A percentile compares a stretch with the other conserved stretches of the same genome.
Conservation (phyloP, 2,329 filamentous ascomycete species). For the Venturia asperata region DNA sequence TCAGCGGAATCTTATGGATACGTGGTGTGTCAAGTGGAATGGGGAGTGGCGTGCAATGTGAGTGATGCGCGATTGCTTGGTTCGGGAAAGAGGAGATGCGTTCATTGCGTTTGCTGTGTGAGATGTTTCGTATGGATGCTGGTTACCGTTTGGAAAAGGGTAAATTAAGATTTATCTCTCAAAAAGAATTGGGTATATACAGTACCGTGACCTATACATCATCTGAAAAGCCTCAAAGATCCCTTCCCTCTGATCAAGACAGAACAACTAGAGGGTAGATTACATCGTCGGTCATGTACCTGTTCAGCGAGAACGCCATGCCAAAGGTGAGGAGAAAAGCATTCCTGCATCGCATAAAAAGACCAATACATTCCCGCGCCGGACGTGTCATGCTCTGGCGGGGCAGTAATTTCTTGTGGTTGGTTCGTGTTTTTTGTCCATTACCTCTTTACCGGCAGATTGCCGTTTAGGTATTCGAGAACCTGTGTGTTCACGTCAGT, state of each 20-base stretch:
- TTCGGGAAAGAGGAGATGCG: too few relatives aligned
- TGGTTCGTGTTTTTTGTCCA: not conserved
- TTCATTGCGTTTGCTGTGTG: too few relatives aligned
- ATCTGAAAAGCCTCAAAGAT: not conserved
- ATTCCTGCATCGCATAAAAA: slow-evolving; percentile 2
- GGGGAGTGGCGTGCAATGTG: too few relatives aligned
- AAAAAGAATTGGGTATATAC: slow-evolving; percentile 5
- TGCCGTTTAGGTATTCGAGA: slow-evolving; percentile 9
- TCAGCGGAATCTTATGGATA: too few relatives aligned
- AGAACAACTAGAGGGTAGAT: not conserved
- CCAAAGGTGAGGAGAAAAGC: slow-evolving; percentile 8
- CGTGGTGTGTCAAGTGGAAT: too few relatives aligned
- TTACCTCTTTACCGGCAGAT: slow-evolving; percentile 13
- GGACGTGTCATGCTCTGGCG: not conserved
- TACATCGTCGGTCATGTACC: not conserved
- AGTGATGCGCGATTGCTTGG: too few relatives aligned
- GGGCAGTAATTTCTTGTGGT: not conserved
- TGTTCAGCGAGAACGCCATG: not conserved
- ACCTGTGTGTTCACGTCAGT: slow-evolving; percentile 2
- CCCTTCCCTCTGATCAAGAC: not conserved
- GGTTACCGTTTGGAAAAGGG: not conserved
- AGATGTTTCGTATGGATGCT: too few relatives aligned
- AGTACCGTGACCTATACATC: not conserved
- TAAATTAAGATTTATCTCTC: not conserved
- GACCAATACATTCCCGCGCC: not conserved